phyloP scores from a whole-genome alignment of 805 yeast species.

The Clavispora phyllophila region DNA sequence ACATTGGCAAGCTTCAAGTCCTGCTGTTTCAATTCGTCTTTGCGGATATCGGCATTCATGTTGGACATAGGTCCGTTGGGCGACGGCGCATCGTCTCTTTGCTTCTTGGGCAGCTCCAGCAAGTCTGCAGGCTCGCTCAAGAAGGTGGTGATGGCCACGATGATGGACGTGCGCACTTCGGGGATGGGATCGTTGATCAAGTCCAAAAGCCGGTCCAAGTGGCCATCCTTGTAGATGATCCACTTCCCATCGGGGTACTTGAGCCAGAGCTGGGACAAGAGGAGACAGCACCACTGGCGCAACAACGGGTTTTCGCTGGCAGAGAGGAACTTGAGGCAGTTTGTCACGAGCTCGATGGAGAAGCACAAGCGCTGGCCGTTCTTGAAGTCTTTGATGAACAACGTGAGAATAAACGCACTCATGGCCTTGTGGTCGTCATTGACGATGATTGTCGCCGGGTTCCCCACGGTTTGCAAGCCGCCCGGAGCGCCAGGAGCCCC shows the following conservation, averaged over 20 bases:
- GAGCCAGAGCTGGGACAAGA: conserved; percentile 73
- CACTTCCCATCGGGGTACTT: conserved; percentile 70
- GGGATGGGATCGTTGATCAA: conserved; percentile 86
- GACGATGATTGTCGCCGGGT: conserved; percentile 30
- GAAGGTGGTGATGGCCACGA: conserved; percentile 68
- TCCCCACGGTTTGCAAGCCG: conserved; percentile 14
- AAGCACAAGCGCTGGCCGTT: conserved; percentile 79
- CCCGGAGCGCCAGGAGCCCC: conserved; percentile 31
- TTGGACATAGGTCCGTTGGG: conserved; percentile 9
- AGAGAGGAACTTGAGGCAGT: conserved; percentile 60
- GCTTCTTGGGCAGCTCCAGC: conserved; percentile 14
- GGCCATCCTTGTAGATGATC: conserved; percentile 62
- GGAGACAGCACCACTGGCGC: conserved; percentile 87
- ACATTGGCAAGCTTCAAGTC: conserved; percentile 68
- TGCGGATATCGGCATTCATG: conserved; percentile 26
- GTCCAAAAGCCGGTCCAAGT: conserved; percentile 49
- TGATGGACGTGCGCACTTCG: conserved; percentile 83
- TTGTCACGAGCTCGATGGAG: conserved; percentile 64
- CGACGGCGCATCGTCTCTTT: conserved; percentile 7
- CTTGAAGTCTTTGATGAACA: conserved; percentile 76
- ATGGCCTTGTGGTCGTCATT: conserved; percentile 89
- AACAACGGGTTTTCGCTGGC: conserved; percentile 77
- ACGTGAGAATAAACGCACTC: conserved; percentile 85
- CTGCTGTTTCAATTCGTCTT: conserved; percentile 53
- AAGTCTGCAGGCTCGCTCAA: conserved; percentile 42